Percentiles rank a stretch among this genome's conserved stretches.
Evolutionary conservation across 2,329 filamentous ascomycete species (phyloP).

Genomic region (Pseudopyricularia cyperi): DNA sequence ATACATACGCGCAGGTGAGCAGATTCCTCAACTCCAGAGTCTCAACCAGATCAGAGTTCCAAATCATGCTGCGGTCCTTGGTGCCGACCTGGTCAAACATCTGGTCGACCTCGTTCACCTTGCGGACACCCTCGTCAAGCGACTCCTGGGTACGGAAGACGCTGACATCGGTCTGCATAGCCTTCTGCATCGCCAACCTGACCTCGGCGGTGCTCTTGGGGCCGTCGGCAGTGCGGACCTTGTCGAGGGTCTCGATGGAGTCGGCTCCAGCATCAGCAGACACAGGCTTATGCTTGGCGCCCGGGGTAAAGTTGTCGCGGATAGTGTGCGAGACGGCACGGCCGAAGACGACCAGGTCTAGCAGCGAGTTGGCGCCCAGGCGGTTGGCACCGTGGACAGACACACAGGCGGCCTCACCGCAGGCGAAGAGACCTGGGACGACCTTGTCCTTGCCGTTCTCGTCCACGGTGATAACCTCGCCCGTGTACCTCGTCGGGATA

Average conservation of each 20-base stretch:
- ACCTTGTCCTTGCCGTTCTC: conserved; percentile 80
- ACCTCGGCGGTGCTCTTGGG: conserved; percentile 82
- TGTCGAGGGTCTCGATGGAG: conserved; percentile 75
- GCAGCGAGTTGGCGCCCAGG: conserved; percentile 92
- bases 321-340: conserved; percentile 96
- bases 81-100: conserved; percentile 75
- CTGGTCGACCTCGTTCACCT: conserved; percentile 73
- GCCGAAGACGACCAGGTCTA: conserved; percentile 95
- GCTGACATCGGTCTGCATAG: conserved; percentile 93
- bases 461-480: conserved; percentile 85
- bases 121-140: conserved; percentile 83
- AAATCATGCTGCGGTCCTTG: conserved; percentile 99
- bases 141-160: conserved; percentile 94
- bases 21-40: conserved; percentile 91
- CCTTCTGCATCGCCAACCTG: conserved; percentile 88
- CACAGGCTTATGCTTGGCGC: conserved; percentile 65
- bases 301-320: conserved; percentile 83
- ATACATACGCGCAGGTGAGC: conserved; percentile 83
- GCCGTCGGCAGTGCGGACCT: conserved; percentile 71
- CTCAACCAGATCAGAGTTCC: conserved; percentile 96
- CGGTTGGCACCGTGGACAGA: conserved; percentile 84
- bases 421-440: conserved; percentile 89
- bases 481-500: conserved; percentile 94
- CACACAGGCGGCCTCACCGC: conserved; percentile 92
- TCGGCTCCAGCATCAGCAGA: conserved; percentile 78